phyloP scores from a whole-genome alignment of 1,284 basidiomycete genomes.

The Blastosporella zonata region DNA sequence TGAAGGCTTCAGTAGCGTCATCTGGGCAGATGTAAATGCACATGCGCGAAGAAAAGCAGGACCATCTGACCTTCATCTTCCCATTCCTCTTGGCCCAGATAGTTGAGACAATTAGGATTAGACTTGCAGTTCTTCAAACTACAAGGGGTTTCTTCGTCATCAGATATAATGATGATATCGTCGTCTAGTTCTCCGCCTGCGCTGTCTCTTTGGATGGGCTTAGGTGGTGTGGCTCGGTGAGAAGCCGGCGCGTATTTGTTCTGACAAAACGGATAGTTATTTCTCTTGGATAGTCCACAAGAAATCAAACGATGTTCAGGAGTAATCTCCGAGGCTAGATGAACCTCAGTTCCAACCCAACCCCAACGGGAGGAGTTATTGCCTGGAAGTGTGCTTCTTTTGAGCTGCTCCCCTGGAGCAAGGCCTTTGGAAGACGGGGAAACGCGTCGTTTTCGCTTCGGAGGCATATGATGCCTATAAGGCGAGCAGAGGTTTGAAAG shows the following conservation, averaged over 20 bases:
- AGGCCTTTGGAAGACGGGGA: constrained; percentile 51
- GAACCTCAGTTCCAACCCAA: constrained; percentile 72
- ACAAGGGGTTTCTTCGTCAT: constrained; percentile 60
- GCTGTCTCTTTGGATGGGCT: background rate
- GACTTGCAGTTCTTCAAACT: constrained; percentile 61
- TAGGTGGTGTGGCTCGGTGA: constrained; percentile 1
- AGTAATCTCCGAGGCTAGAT: constrained; percentile 54
- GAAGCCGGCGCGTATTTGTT: constrained; percentile 44
- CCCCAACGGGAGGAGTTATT: constrained; percentile 59
- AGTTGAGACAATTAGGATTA: constrained; percentile 83
- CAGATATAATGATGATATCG: constrained; percentile 68
- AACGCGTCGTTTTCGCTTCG: constrained; percentile 58
- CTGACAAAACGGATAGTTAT: constrained; percentile 45
- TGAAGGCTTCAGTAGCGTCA: constrained; percentile 47
- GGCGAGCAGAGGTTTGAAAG: background rate
- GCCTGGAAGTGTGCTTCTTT: constrained; percentile 48
- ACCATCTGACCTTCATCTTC: constrained; percentile 53
- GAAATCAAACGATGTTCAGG: constrained; percentile 60
- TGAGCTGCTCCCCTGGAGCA: constrained; percentile 56
- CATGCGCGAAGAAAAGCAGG: background rate
- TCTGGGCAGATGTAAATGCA: constrained; percentile 28
- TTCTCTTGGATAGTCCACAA: constrained; percentile 60
- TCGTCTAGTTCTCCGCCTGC: constrained; percentile 43
- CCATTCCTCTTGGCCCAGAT: constrained; percentile 79
- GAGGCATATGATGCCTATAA: constrained; percentile 40